A percentile compares a stretch with the other conserved stretches of the same genome.
Conservation (phyloP, 2,329 filamentous ascomycete genomes). For the Ilyonectria mors-panacis region DNA sequence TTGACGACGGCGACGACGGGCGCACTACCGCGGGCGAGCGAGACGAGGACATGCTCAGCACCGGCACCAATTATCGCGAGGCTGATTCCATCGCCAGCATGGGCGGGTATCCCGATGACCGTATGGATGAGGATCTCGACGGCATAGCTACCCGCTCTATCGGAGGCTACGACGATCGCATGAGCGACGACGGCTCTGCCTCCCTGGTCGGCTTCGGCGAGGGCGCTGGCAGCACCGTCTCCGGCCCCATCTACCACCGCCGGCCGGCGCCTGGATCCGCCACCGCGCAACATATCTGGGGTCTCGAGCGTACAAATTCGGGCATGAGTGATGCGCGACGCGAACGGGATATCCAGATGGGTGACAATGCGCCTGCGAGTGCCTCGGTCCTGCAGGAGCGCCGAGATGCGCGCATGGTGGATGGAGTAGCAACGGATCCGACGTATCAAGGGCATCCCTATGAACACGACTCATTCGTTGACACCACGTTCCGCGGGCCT, state of each 20-base stretch:
- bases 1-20: conserved; percentile 69
- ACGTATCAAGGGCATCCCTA: conserved; percentile 60
- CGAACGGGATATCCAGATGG: conserved; percentile 53
- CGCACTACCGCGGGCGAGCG: conserved; percentile 68
- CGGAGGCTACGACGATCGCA: conserved; percentile 75
- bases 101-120: conserved; percentile 57
- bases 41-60: conserved; percentile 80
- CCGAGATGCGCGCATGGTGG: conserved; percentile 75
- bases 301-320: conserved; percentile 66
- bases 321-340: conserved; percentile 64
- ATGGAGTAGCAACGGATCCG: conserved; percentile 75
- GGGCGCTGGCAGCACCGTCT: conserved; percentile 88
- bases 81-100: conserved; percentile 73
- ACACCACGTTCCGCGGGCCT: conserved; percentile 74
- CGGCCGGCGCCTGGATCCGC: conserved; percentile 60
- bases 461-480: conserved; percentile 71
- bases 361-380: conserved; percentile 61
- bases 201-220: conserved; percentile 94
- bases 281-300: conserved; percentile 58
- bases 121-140: conserved; percentile 69
- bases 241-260: conserved; percentile 79
- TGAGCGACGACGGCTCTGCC: conserved; percentile 88
- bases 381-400: conserved; percentile 65
- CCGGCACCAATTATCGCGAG: conserved; percentile 72
- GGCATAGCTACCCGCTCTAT: conserved; percentile 62